Base-by-base conservation (phyloP, 192 early-diverging fungal species). In the Pecoramyces ruminantium region DNA sequence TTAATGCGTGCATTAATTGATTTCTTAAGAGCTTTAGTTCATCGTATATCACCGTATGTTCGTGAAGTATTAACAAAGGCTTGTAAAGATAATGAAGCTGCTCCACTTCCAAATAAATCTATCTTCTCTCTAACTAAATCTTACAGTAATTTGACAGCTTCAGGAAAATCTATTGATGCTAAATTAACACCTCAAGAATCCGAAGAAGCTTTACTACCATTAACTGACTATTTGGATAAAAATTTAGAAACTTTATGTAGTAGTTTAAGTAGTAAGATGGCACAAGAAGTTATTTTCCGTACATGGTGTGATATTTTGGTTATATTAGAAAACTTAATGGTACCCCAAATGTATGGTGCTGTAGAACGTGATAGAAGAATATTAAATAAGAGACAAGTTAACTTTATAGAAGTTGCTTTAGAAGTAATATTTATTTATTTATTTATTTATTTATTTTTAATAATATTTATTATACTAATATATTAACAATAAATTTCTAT, bases 191-290 rank as follows among this genome's bases (percentile, higher is more conserved):
- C 86, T 28, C 28, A 67, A 27, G 88, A 89, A 78, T 92, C 92
- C 78, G 91, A 92, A 79, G 88, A 91, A 82, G 89, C 90, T 0
- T 83, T 95, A 39, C 86, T 88, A 34, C 93, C 91, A 29, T 81
- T 95, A 21, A 84, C 93, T 29, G 93, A 94, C 83, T 95, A 93
- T 79, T 86, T 95, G 82, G 93, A 95, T 39, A 88, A 82, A 27
- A 94, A 93, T 77, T 82, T 95, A 27, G 88, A 90, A 21, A 87
- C 87, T 4, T 79, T 94, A 30, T 92, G 92, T 78, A 86, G 90
- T 28, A 87, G 92, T 39, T 86, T 95, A 28, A 89, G 92, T 51
- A 88, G 90, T 25, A 86, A 87, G 29, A 89, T 91, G 27, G 92
- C 93, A 80, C 87, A 89, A 34, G 85, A 87, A 78, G 91, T 93